Percentiles rank a stretch among this genome's conserved stretches.
Conservation (phyloP, 805 yeast genomes). For the Candida silvatica region DNA sequence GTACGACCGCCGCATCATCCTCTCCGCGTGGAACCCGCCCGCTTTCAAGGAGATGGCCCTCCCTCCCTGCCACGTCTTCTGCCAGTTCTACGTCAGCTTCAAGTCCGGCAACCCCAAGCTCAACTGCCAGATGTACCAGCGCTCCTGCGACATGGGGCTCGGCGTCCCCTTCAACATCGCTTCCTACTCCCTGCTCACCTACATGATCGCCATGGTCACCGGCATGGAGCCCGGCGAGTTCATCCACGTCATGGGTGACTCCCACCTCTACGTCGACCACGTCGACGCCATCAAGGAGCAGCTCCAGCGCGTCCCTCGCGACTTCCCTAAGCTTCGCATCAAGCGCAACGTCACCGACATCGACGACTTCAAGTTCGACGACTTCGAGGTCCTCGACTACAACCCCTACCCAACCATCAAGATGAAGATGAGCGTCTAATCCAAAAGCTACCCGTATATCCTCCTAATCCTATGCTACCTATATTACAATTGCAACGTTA, state of each 20-base stretch:
- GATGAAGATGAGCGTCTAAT: slow-evolving; percentile 94
- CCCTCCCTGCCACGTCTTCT: slow-evolving; percentile 97
- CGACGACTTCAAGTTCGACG: slow-evolving; percentile 85
- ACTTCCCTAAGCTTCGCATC: slow-evolving; percentile 73
- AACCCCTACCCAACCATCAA: slow-evolving; percentile 77
- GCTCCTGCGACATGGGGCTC: slow-evolving; percentile 99
- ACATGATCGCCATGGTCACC: slow-evolving; percentile 93
- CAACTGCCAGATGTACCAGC: slow-evolving; percentile 85
- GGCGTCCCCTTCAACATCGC: slow-evolving; percentile 99
- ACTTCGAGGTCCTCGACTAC: slow-evolving; percentile 74
- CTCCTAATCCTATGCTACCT: no score
- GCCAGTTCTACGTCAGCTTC: slow-evolving; percentile 89
- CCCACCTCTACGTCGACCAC: slow-evolving; percentile 92
- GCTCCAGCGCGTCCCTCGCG: slow-evolving; percentile 60
- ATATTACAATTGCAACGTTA: not conserved
- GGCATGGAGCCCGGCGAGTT: slow-evolving; percentile 95
- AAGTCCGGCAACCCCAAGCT: slow-evolving; percentile 41
- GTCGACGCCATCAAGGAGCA: slow-evolving; percentile 85
- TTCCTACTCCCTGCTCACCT: slow-evolving; percentile 84
- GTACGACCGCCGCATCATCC: slow-evolving; percentile 85
- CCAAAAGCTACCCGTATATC: not conserved
- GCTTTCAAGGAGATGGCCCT: slow-evolving; percentile 91
- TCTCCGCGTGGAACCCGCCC: slow-evolving; percentile 99
- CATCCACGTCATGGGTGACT: slow-evolving; percentile 92
- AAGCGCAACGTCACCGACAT: slow-evolving; percentile 60